Base-by-base conservation (phyloP, 352 stramenopile species). In the Phytopythium cucurbitacearum region DNA sequence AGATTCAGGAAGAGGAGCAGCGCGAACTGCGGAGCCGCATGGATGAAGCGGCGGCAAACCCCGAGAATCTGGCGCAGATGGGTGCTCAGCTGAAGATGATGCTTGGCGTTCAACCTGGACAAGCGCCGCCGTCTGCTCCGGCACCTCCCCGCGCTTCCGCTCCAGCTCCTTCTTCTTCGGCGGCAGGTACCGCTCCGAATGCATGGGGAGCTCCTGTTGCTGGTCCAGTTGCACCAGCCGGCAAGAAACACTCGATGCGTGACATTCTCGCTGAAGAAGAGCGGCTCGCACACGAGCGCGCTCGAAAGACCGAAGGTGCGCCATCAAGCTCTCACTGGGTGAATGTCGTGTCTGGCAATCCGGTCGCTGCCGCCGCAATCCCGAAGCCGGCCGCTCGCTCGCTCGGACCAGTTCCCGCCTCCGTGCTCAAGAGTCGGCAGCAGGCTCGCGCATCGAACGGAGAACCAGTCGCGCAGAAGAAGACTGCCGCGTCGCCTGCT, bases 1-100 rank as follows among this genome's bases (percentile, higher is more conserved):
- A 89, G 15, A 95, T 95, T 52, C 85, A 94, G 47, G 68, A 84
- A 32, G 79, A 93, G 65, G 79, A 93, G 48, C 78, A 91, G 35
- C 76, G 79, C 37, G 76, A 83, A 45, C 62, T 87, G 58, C 77
- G 83, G 13, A 71, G 69, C 57, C 71, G 77, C 48, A 73, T 85
- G 56, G 59, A 64, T 13, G 60, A 82, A 16, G 51, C 63, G n/a
- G 51, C 64, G 15, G 53, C 61, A 6, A 40, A 58, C 40, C 56
- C 60, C 11, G 40, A 64, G 4, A 78, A 89, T 53, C 64, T 95
- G 2, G 80, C 76, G 13, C 74, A 93, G 35, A 95, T 95, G 85
- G 85, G 82, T 35, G 76, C 72, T 10, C 80, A 95, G 48, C 60
- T 95, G 32, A 95, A 95, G 65, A 91, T 92, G 76, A 95, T 95